Base-by-base conservation (phyloP, 331 rosid genomes). In the Dryas integrifolia region DNA sequence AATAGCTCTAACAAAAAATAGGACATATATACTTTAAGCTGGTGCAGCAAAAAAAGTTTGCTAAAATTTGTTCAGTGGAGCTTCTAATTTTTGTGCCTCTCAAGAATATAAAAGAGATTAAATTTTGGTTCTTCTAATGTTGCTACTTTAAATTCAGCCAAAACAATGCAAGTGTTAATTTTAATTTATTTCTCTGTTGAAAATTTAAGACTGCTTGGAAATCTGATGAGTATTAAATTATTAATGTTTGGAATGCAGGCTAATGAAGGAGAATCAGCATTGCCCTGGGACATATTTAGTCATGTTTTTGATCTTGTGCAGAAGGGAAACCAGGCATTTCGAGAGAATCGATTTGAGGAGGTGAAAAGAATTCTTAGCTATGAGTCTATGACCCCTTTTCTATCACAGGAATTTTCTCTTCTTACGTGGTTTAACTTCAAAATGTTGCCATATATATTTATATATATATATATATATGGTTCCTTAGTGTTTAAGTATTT, bases 281-380 rank as follows among this genome's bases (percentile, higher is more conserved):
- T 88, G 85, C 80, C 90, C 18, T 52, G 79, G 86, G 96, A 86
- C 79, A 74, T 86, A 53, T 77, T 84, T 72, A 83, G 48, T 40
- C 86, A 86, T 73, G 82, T 95, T 48, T 77, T 87, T 18, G 84
- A 87, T 52, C 88, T 86, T 24, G 96, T 95, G 76, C 89, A 82
- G 76, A 81, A 76, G 57, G 99, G 99, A 47, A 95, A 95, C 83
- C 78, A 12, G 26, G 88, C 92, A 26, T 92, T 92, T 77, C 82
- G 88, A 70, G 90, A 86, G 65, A 80, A 83, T 45, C 82, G 83
- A 61, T 83, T 84, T 73, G 95, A 90, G 81, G 96, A 92, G 97
- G 99, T 86, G 44, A 39, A 12, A 11, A 30, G 35, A 30, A 30
- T 30, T 30, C 35, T 30, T 30, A 30, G 35, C 35, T 30, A 30